phyloP scores from a whole-genome alignment of 2,329 filamentous ascomycete species.

The Aspergillus floridensis region DNA sequence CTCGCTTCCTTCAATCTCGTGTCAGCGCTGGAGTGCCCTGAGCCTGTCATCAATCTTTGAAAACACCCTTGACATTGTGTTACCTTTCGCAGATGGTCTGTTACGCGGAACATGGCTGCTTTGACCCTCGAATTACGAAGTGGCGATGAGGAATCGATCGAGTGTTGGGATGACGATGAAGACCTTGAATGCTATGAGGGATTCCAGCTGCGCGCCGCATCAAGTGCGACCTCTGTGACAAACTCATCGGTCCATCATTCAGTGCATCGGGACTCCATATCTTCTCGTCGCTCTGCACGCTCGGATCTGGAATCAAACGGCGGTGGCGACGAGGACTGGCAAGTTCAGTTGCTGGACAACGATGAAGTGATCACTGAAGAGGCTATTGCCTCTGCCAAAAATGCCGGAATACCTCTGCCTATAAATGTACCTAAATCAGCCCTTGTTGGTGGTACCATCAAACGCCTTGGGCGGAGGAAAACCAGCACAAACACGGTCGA shows the following conservation, averaged over 20 bases:
- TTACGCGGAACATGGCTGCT: conserved; percentile 35
- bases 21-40: conserved; percentile 23
- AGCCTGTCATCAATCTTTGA: conserved; percentile 16
- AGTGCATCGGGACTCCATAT: conserved; percentile 69
- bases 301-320: conserved; percentile 75
- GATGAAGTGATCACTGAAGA: conserved; percentile 81
- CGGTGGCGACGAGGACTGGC: conserved; percentile 78
- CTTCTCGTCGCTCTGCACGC: conserved; percentile 75
- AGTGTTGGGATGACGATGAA: conserved; percentile 51
- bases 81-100: background rate
- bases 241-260: conserved; percentile 44
- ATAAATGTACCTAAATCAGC: conserved; percentile 83
- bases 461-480: conserved; percentile 75
- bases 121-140: conserved; percentile 34
- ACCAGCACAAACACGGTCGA: conserved; percentile 71
- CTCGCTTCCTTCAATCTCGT: conserved; percentile 20
- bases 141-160: conserved; percentile 39
- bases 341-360: conserved; percentile 78
- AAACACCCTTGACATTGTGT: background rate
- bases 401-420: conserved; percentile 88
- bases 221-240: conserved; percentile 46
- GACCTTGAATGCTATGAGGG: conserved; percentile 49
- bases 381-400: conserved; percentile 82
- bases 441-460: conserved; percentile 87
- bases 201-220: conserved; percentile 45